Conservation (phyloP, 1,284 basidiomycete genomes). For the Ganoderma meredithae region DNA sequence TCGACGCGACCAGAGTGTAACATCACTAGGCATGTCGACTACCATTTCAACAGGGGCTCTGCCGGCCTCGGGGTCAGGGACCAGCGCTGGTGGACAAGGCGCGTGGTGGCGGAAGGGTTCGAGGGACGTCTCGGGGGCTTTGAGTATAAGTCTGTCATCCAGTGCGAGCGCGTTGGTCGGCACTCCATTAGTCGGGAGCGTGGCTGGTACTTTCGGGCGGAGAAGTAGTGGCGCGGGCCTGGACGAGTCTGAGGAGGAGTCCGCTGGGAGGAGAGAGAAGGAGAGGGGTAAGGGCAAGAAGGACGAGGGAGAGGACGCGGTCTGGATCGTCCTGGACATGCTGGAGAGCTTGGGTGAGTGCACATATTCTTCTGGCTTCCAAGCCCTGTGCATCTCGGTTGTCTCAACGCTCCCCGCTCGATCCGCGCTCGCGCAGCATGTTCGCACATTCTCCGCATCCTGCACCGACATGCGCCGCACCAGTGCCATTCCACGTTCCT, state of each 20-base stretch:
- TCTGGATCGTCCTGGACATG: slow-evolving; percentile 69
- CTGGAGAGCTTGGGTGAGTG: slow-evolving; percentile 57
- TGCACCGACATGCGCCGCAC: slow-evolving; percentile 60
- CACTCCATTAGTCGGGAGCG: slow-evolving; percentile 4
- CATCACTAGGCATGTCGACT: not conserved
- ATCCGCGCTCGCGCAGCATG: slow-evolving; percentile 49
- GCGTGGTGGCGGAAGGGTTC: slow-evolving; percentile 39
- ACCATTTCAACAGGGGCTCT: not conserved
- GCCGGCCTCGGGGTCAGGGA: not conserved
- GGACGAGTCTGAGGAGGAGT: slow-evolving; percentile 20
- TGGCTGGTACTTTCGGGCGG: slow-evolving; percentile 22
- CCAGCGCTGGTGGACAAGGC: slow-evolving; percentile 14
- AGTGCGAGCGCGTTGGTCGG: slow-evolving; percentile 31
- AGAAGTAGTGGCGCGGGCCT: slow-evolving; percentile 27
- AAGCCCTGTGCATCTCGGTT: not conserved
- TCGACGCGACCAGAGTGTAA: not conserved
- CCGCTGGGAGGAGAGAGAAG: slow-evolving; percentile 2
- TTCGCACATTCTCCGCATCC: slow-evolving; percentile 61
- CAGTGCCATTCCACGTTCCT: slow-evolving; percentile 57
- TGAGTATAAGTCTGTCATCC: slow-evolving; percentile 26
- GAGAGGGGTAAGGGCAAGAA: slow-evolving; percentile 17
- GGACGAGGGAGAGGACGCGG: slow-evolving; percentile 41
- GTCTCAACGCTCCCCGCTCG: slow-evolving; percentile 6
- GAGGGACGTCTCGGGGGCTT: slow-evolving; percentile 29
- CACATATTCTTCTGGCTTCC: not conserved